Evolutionary conservation across 495 filamentous ascomycete species (phyloP).

Genomic region (Mycothermus thermophilus): DNA sequence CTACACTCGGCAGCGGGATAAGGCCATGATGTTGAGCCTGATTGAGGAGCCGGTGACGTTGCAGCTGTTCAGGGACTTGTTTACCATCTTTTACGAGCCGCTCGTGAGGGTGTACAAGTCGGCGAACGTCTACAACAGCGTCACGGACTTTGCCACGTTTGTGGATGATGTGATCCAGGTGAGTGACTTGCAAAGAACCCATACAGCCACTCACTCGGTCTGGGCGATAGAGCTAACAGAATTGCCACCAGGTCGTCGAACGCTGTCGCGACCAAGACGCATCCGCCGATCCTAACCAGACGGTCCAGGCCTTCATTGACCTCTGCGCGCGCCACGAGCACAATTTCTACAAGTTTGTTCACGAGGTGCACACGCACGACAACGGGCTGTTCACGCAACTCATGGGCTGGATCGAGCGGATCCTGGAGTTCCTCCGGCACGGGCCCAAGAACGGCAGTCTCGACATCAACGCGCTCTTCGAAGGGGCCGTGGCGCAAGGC

Average conservation of each 20-base stretch:
- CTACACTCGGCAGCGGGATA: conserved; percentile 81
- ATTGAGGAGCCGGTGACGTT: conserved; percentile 92
- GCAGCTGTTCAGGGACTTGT: conserved; percentile 86
- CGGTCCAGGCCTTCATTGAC: conserved; percentile 97
- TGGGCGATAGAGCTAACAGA: conserved; percentile 1
- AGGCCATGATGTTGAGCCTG: conserved; percentile 90
- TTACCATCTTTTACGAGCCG: conserved; percentile 98
- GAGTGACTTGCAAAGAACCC: conserved; percentile 13
- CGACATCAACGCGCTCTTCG: conserved; percentile 87
- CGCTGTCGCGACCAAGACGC: conserved; percentile 83
- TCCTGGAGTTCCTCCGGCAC: conserved; percentile 80
- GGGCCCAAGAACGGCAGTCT: conserved; percentile 66
- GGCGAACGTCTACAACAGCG: conserved; percentile 90
- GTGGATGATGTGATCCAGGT: conserved; percentile 75
- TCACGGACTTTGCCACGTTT: conserved; percentile 90
- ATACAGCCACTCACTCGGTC: too few relatives aligned
- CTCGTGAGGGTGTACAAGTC: conserved; percentile 95
- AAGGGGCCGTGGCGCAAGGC: conserved; percentile 53
- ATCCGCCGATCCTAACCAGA: conserved; percentile 91
- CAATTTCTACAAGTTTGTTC: conserved; percentile 97
- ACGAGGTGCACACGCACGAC: conserved; percentile 96
- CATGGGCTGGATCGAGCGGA: conserved; percentile 96
- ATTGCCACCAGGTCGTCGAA: conserved; percentile 49
- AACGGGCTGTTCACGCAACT: conserved; percentile 90
- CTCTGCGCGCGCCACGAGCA: conserved; percentile 87